These are phyloP conservation scores for Daucus carota DNA, from an alignment of 129 eudicot species.

Conservation along the genomic window DNA sequence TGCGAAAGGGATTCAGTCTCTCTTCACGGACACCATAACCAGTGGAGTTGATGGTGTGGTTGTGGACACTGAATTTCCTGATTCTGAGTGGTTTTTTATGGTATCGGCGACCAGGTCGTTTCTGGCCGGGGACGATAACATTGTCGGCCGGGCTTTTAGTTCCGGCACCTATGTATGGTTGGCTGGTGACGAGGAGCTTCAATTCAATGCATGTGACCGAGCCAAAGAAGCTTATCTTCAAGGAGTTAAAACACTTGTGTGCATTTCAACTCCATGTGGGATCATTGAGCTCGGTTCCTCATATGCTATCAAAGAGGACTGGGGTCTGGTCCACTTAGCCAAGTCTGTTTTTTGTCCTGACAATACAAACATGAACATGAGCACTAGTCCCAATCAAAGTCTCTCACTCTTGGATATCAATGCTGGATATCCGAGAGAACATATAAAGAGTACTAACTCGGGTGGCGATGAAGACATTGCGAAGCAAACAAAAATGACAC, in stretches of 20 bases:
- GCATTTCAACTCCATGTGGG: constrained; percentile 9
- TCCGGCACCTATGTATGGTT: constrained; percentile 37
- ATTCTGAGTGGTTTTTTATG: constrained; percentile 36
- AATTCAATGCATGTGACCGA: constrained; percentile 11
- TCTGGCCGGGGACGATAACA: constrained; percentile 18
- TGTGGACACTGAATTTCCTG: constrained; percentile 11
- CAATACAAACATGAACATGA: neutral
- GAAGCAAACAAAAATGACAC: neutral
- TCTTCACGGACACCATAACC: constrained; percentile 8
- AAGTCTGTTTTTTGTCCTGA: constrained; percentile 7
- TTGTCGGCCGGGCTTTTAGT: constrained; percentile 27
- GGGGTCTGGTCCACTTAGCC: constrained; percentile 3
- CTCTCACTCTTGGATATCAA: constrained; percentile 9
- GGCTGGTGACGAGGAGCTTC: constrained; percentile 17
- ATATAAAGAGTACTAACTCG: neutral
- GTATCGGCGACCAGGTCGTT: constrained; percentile 29
- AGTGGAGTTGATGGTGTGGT: neutral
- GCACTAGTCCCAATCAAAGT: neutral
- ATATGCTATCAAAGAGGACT: neutral
- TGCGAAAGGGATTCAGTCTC: constrained; percentile 15
- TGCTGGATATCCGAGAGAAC: neutral
- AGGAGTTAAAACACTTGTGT: constrained; percentile 8
- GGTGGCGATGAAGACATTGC: neutral
- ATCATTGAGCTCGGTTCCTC: constrained; percentile 7
- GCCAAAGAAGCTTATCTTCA: constrained; percentile 11